These are phyloP conservation scores for Cornus kousa DNA, from an alignment of 148 eudicot genomes.

Conservation along the genomic window DNA sequence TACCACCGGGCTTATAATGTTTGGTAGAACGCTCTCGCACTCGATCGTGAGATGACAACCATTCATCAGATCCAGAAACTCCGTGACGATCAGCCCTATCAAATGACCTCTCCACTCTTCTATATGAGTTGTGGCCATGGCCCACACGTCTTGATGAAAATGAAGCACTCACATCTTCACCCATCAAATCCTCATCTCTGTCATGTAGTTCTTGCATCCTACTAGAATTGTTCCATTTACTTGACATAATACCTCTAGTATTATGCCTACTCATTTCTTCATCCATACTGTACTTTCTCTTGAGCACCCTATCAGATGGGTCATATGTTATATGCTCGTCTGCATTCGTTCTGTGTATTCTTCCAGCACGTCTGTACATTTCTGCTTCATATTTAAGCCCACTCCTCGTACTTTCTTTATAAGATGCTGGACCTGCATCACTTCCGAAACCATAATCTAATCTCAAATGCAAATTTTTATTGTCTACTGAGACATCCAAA, in stretches of 20 bases:
- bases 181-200: constrained; percentile 25
- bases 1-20: constrained; percentile 22
- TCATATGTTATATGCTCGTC: constrained; percentile 20
- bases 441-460: constrained; percentile 28
- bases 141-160: constrained; percentile 19
- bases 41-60: constrained; percentile 20
- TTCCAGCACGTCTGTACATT: constrained; percentile 15
- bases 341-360: constrained; percentile 13
- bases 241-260: constrained; percentile 13
- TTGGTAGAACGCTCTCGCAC: constrained; percentile 19
- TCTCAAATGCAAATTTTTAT: constrained; percentile 21
- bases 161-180: constrained; percentile 20
- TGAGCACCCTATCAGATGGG: constrained; percentile 19
- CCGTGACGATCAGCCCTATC: constrained; percentile 22
- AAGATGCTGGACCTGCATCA: constrained; percentile 24
- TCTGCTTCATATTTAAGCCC: constrained; percentile 21
- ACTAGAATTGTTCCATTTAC: constrained; percentile 8
- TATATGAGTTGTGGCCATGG: constrained; percentile 20
- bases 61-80: constrained; percentile 16
- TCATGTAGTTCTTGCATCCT: constrained; percentile 17
- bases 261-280: constrained; percentile 22
- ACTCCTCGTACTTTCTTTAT: constrained; percentile 27
- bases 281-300: constrained; percentile 24
- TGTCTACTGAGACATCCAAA: constrained; percentile 22
- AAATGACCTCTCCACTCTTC: constrained; percentile 20